These are phyloP conservation scores for Yamadazyma akitaensis DNA, from an alignment of 805 yeast genomes.

Conservation along the genomic window DNA sequence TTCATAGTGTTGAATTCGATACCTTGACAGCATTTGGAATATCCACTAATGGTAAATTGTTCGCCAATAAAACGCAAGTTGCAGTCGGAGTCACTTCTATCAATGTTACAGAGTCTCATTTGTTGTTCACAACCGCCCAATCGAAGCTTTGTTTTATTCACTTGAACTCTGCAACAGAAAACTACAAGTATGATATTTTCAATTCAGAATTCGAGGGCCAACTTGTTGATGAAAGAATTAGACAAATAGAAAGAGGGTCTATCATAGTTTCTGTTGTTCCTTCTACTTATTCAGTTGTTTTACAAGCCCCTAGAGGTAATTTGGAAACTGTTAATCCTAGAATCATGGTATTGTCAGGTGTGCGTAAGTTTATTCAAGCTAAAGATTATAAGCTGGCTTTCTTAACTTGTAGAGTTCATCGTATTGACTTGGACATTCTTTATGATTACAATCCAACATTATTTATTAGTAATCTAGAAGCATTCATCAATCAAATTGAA, in stretches of 20 bases:
- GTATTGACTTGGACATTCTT: conserved; percentile 85
- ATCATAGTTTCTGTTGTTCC: conserved; percentile 79
- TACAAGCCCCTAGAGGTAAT: conserved; percentile 96
- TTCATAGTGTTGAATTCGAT: conserved; percentile 21
- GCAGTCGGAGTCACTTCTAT: conserved; percentile 81
- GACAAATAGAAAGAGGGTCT: conserved; percentile 91
- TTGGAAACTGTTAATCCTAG: conserved; percentile 92
- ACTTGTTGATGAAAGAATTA: conserved; percentile 69
- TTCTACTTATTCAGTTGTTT: conserved; percentile 71
- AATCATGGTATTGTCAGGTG: conserved; percentile 83
- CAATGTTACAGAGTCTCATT: conserved; percentile 63
- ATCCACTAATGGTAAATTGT: conserved; percentile 71
- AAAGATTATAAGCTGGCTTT: conserved; percentile 72
- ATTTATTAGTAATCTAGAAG: conserved; percentile 60
- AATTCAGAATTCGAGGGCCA: conserved; percentile 20
- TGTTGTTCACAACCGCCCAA: conserved; percentile 85
- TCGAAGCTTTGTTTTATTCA: conserved; percentile 81
- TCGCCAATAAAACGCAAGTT: conserved; percentile 55
- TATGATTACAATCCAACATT: conserved; percentile 80
- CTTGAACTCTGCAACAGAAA: conserved; percentile 39
- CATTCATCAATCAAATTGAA: conserved; percentile 67
- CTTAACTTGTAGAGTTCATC: conserved; percentile 77
- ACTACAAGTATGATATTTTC: conserved; percentile 35
- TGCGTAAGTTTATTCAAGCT: conserved; percentile 62
- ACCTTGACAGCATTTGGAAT: conserved; percentile 61